Base-by-base conservation (phyloP, 2,329 filamentous ascomycete species). In the Colletotrichum sansevieriae region DNA sequence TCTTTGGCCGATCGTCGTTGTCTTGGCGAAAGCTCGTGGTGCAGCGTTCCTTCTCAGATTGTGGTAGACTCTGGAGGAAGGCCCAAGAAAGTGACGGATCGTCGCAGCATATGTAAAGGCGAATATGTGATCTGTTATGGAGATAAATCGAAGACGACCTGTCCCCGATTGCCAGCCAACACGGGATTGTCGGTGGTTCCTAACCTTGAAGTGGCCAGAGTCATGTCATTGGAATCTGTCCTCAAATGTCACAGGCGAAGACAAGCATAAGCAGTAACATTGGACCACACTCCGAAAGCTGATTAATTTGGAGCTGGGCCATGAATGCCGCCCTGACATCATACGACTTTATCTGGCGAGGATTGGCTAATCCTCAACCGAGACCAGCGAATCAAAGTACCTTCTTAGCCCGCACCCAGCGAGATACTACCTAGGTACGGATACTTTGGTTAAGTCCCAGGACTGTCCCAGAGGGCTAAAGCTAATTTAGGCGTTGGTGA, bases 311-410 rank as follows among this genome's bases (percentile, higher is more conserved):
- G 44, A 59, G 35, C 49, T 39, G 35, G 59, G 35, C 33, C 47
- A 37, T 47, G 22, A 46, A 10, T 37, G 46, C 49, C n/a, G 49
- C 10, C 43, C 7, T 18, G 49, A 20, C 15, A 25, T 65, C 66
- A 49, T 66, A 63, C 43, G 61, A 66, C 63, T 69, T 66, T 44
- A 61, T 69, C 63, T 69, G 49, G 56, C 62, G 66, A 69, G 66
- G 43, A 61, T 69, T 69, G 43, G 66, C 66, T 69, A 63, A 69
- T 69, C 54, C 46, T 55, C 25, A 33, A 39, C 39, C 43, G 60
- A 20, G 60, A 20, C 60, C 62, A 43, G 39, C 44, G 33, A 15
- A 43, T 58, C 43, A 37, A 56, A 60, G 66, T 51, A 69, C n/a
- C 46, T 51, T 35, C 8, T 5, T 18, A 5, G 55, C 41, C 25